A percentile compares a stretch with the other conserved stretches of the same genome.
Conservation (phyloP, 768 basidiomycete species). For the Hebeloma cylindrosporum region DNA sequence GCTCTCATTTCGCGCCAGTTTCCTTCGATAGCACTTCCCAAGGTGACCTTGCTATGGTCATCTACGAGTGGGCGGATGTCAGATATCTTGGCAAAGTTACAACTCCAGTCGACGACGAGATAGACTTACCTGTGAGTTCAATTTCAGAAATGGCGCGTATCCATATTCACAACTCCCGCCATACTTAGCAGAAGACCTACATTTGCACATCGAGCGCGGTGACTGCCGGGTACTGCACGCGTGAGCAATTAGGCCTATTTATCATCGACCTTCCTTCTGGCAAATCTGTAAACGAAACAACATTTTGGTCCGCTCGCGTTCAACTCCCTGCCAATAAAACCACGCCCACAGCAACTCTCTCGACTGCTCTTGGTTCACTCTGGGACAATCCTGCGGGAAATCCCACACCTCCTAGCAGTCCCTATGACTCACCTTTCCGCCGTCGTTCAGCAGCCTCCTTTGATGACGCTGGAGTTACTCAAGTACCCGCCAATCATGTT, state of each 20-base stretch:
- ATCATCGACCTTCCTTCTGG: slow-evolving; percentile 75
- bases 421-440: slow-evolving; percentile 53
- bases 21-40: slow-evolving; percentile 75
- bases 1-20: slow-evolving; percentile 41
- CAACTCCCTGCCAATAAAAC: slow-evolving; percentile 48
- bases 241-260: slow-evolving; percentile 80
- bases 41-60: slow-evolving; percentile 90
- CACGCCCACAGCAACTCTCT: slow-evolving; percentile 20
- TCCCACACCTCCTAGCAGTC: slow-evolving; percentile 50
- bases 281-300: slow-evolving; percentile 65
- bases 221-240: slow-evolving; percentile 65
- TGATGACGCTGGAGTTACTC: slow-evolving; percentile 25
- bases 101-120: slow-evolving; percentile 42
- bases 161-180: slow-evolving; percentile 7
- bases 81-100: slow-evolving; percentile 74
- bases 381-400: slow-evolving; percentile 65
- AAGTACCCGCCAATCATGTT: slow-evolving; percentile 50
- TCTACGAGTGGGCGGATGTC: slow-evolving; percentile 95
- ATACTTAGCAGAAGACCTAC: slow-evolving; percentile 77
- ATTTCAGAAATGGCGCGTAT: slow-evolving; percentile 17
- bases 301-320: slow-evolving; percentile 86
- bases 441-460: slow-evolving; percentile 15
- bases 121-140: slow-evolving; percentile 62
- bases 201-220: slow-evolving; percentile 88
- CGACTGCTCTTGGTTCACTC: slow-evolving; percentile 34